Evolutionary conservation across 305 asterid genomes (phyloP).

Genomic region (Withania somnifera): DNA sequence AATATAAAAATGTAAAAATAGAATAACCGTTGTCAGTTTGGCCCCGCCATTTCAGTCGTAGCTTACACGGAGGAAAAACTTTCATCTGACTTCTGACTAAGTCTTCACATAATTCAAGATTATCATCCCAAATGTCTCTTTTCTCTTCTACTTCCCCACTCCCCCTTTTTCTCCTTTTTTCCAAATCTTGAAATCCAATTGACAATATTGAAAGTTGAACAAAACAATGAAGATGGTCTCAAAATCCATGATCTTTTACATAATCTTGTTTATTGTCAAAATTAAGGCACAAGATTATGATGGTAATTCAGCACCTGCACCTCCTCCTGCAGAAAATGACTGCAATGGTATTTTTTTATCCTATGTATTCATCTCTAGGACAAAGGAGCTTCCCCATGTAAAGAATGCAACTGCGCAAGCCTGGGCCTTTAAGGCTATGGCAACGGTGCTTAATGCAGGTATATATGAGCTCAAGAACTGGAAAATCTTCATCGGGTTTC

Average conservation of each 20-base stretch:
- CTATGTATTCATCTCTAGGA: constrained; percentile 17
- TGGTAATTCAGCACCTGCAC: not conserved
- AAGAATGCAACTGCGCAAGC: constrained; percentile 42
- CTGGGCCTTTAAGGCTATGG: constrained; percentile 34
- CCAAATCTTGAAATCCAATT: not conserved
- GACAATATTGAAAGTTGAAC: not conserved
- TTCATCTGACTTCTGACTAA: constrained; percentile 20
- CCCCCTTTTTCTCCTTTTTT: not conserved
- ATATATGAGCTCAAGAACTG: constrained; percentile 27
- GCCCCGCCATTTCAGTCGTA: constrained; percentile 13
- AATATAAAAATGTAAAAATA: not conserved
- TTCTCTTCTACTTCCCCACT: not conserved
- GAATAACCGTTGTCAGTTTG: constrained; percentile 8
- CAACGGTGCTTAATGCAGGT: constrained; percentile 29
- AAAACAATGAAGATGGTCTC: constrained; percentile 7
- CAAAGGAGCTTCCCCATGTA: constrained; percentile 20
- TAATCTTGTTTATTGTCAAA: constrained; percentile 8
- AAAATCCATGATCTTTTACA: constrained; percentile 1
- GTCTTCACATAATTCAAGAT: constrained; percentile 17
- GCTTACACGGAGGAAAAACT: constrained; percentile 17
- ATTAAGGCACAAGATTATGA: constrained; percentile 17
- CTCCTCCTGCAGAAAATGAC: constrained; percentile 15
- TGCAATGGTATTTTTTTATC: constrained; percentile 35
- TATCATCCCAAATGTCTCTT: constrained; percentile 11
- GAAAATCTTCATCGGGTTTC: constrained; percentile 36